phyloP scores from a whole-genome alignment of 257 asterid species.

The Hygrophila difformis region DNA sequence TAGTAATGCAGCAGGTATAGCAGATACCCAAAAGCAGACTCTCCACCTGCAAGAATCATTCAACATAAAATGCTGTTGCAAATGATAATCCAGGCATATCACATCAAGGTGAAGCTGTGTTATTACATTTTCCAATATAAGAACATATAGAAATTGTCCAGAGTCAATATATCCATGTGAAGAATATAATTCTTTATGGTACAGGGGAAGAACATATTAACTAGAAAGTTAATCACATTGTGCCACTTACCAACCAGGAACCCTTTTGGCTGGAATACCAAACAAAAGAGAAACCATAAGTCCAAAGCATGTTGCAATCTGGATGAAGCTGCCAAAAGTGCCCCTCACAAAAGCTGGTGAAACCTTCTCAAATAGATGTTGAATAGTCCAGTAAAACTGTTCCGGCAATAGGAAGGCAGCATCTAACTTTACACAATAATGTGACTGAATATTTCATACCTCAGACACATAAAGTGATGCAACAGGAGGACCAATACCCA shows the following conservation, averaged over 20 bases:
- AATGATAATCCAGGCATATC: background rate
- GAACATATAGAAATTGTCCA: background rate
- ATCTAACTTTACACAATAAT: background rate
- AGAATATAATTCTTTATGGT: background rate
- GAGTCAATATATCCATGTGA: no score
- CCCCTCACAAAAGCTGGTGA: slow-evolving; percentile 93
- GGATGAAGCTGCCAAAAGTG: slow-evolving; percentile 87
- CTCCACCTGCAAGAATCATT: slow-evolving; percentile 69
- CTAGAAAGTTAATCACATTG: background rate
- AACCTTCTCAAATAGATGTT: slow-evolving; percentile 34
- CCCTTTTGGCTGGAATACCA: slow-evolving; percentile 78
- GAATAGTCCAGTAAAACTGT: background rate
- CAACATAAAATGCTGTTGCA: slow-evolving; percentile 4
- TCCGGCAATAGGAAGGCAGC: background rate
- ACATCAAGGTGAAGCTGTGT: slow-evolving; percentile 11
- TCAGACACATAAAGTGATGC: slow-evolving; percentile 91
- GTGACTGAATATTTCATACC: slow-evolving; percentile 29
- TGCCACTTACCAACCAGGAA: slow-evolving; percentile 58
- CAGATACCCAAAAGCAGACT: slow-evolving; percentile 88
- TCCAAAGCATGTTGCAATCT: slow-evolving; percentile 89
- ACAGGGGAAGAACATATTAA: background rate
- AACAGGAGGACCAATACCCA: slow-evolving; percentile 97
- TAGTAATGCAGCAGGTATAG: slow-evolving; percentile 74
- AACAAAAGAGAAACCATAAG: slow-evolving; percentile 60
- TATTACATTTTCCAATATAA: background rate